Evolutionary conservation across 306 rosid genomes (phyloP), one percentile per base, ranked within the genome.

Genomic region (Bauhinia variegata): DNA sequence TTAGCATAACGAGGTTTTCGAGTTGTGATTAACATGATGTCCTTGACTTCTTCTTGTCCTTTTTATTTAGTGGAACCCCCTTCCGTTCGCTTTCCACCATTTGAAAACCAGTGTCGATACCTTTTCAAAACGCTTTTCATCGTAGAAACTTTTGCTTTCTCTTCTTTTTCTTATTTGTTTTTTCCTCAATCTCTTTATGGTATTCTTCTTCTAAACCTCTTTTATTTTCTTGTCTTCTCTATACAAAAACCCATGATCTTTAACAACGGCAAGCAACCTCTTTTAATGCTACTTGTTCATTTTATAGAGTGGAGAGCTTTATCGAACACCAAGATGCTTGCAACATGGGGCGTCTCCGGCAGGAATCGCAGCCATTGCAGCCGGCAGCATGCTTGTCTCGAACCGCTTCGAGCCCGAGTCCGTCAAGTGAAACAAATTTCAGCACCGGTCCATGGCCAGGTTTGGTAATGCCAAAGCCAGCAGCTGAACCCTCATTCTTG

Each of bases 261-360:
- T 61, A 50, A 36, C 36, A 14, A 36, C 47, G 47, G 28, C 0
- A 6, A 11, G 13, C 52, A 42, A 31, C 47, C 74, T 46, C 14
- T 28, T 48, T 42, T 48, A 18, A 34, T 41, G 6, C 0, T 76
- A 23, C 47, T 65, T 60, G 37, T 54, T 42, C 8, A 10, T 19
- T 39, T 51, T 33, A 5, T 73, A 95, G 99, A 87, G 99, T 95
- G 67, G 99, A 95, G 86, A 95, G 99, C 70, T 95, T 95, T 79
- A 95, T 95, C 37, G 99, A 95, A 61, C 99, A 95, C 68, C 99
- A 95, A 85, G 99, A 95, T 79, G 92, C 99, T 46, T 95, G 99
- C 71, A 90, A 82, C 68, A 80, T 86, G 89, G 97, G 96, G 4
- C 84, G 83, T 39, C 80, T 86, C 11, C 68, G 84, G 46, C 51